Conservation (phyloP, 2,329 filamentous ascomycete species). For the Alternaria atra region DNA sequence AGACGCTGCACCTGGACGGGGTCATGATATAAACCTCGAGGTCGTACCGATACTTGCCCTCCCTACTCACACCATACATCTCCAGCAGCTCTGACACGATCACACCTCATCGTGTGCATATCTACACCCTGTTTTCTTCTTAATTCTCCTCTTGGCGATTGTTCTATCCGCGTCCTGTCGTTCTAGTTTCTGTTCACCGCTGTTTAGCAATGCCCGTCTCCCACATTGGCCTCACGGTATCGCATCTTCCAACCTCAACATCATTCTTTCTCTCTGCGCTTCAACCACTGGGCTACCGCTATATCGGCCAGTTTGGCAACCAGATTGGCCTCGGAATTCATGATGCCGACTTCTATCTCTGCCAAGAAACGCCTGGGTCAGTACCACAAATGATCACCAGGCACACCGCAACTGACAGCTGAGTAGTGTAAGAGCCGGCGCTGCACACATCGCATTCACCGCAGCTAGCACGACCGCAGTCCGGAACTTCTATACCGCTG, state of each 20-base stretch:
- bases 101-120: conserved; percentile 23
- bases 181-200: conserved; percentile 23
- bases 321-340: conserved; percentile 69
- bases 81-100: conserved; percentile 18
- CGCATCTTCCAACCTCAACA: conserved; percentile 78
- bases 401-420: conserved; percentile 32
- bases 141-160: conserved; percentile 10
- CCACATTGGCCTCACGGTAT: conserved; percentile 73
- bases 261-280: conserved; percentile 85
- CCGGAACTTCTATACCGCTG: conserved; percentile 74
- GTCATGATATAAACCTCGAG: conserved; percentile 45
- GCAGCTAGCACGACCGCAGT: conserved; percentile 73
- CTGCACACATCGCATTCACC: conserved; percentile 72
- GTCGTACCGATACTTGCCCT: conserved; percentile 31
- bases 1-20: conserved; percentile 34
- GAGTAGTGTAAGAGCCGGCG: conserved; percentile 58
- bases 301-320: conserved; percentile 68
- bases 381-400: conserved; percentile 31
- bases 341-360: conserved; percentile 71
- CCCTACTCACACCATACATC: conserved; percentile 20
- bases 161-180: conserved; percentile 25
- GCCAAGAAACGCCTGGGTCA: conserved; percentile 68
- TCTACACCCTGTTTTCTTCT: conserved; percentile 17
- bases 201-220: conserved; percentile 65
- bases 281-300: conserved; percentile 80